Conservation (phyloP, 2,329 filamentous ascomycete genomes). For the Verticillium zaregamsianum region DNA sequence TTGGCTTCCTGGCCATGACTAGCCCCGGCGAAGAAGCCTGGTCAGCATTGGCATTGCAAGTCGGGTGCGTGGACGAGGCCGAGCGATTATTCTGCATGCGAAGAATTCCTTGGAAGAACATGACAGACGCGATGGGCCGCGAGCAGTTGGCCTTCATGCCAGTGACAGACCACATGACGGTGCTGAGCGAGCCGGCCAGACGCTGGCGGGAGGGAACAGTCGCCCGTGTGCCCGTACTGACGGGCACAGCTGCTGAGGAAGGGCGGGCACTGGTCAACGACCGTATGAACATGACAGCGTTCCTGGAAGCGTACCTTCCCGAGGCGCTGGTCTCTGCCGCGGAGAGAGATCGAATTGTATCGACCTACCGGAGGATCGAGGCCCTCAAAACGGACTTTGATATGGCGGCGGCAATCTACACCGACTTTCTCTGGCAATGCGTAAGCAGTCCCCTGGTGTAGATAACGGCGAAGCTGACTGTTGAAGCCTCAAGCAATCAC, state of each 20-base stretch:
- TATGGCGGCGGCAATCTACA: conserved; percentile 18
- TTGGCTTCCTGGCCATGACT: conserved; percentile 14
- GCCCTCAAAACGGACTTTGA: conserved; percentile 17
- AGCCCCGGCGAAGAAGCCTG: conserved; percentile 10
- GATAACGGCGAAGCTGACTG: conserved; percentile 1
- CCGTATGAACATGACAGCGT: conserved; percentile 14
- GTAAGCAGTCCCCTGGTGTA: conserved; percentile 13
- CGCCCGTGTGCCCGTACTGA: conserved; percentile 18
- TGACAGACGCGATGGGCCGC: conserved; percentile 12
- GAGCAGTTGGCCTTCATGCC: conserved; percentile 9
- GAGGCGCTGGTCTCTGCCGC: not conserved
- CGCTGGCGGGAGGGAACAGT: conserved; percentile 5
- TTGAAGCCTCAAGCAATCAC: conserved; percentile 18
- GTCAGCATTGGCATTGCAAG: conserved; percentile 8
- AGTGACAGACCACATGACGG: conserved; percentile 14
- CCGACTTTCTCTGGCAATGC: conserved; percentile 21
- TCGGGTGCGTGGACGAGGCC: conserved; percentile 12
- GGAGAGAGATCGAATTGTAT: conserved; percentile 8
- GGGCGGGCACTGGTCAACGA: conserved; percentile 17
- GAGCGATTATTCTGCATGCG: conserved; percentile 17
- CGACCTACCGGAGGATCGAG: conserved; percentile 11
- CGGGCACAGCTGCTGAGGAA: conserved; percentile 19
- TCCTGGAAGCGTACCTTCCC: conserved; percentile 14
- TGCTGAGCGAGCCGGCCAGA: conserved; percentile 7
- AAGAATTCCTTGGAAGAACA: conserved; percentile 7